Percentiles rank a stretch among this genome's conserved stretches.
Evolutionary conservation across 2,329 filamentous ascomycete species (phyloP).

Genomic region (Venturia carpophila): DNA sequence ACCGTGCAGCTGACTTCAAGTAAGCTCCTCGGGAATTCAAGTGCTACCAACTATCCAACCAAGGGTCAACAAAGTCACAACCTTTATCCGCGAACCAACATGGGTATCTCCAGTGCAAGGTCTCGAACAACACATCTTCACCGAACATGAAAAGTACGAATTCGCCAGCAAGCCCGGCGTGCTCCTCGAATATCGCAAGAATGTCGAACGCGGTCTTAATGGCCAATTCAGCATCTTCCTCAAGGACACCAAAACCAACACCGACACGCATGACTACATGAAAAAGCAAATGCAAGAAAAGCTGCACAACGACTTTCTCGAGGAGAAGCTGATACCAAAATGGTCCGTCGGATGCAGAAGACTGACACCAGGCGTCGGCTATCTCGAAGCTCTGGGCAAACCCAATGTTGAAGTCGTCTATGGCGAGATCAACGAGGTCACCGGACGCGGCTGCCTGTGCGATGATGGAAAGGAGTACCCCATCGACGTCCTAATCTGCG

Average conservation of each 20-base stretch:
- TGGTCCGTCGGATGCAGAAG: slow-evolving; percentile 36
- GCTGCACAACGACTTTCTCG: slow-evolving; percentile 25
- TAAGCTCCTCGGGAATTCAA: slow-evolving; percentile 48
- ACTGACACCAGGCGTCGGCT: slow-evolving; percentile 38
- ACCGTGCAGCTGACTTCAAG: slow-evolving; percentile 20
- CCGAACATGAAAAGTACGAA: slow-evolving; percentile 33
- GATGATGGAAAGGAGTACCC: slow-evolving; percentile 30
- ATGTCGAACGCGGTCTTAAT: slow-evolving; percentile 41
- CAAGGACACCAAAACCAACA: slow-evolving; percentile 35
- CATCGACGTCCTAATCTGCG: slow-evolving; percentile 32
- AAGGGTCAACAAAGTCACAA: slow-evolving; percentile 38
- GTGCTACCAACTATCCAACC: slow-evolving; percentile 43
- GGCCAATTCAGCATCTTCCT: slow-evolving; percentile 42
- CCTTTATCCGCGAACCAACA: slow-evolving; percentile 44
- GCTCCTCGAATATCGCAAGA: slow-evolving; percentile 37
- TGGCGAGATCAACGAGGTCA: slow-evolving; percentile 30
- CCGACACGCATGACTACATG: slow-evolving; percentile 37
- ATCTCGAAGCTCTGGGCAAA: slow-evolving; percentile 36
- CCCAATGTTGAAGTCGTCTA: slow-evolving; percentile 37
- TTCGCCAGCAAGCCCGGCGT: slow-evolving; percentile 36
- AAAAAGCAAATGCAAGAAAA: slow-evolving; percentile 33
- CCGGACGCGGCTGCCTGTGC: slow-evolving; percentile 26
- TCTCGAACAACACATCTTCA: slow-evolving; percentile 39
- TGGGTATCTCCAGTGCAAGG: slow-evolving; percentile 43
- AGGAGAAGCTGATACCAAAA: slow-evolving; percentile 22